A percentile compares a stretch with the other conserved stretches of the same genome.
These are phyloP conservation scores for Xylaria sp. DNA, from an alignment of 2,329 filamentous ascomycete species.

Conservation along the genomic window DNA sequence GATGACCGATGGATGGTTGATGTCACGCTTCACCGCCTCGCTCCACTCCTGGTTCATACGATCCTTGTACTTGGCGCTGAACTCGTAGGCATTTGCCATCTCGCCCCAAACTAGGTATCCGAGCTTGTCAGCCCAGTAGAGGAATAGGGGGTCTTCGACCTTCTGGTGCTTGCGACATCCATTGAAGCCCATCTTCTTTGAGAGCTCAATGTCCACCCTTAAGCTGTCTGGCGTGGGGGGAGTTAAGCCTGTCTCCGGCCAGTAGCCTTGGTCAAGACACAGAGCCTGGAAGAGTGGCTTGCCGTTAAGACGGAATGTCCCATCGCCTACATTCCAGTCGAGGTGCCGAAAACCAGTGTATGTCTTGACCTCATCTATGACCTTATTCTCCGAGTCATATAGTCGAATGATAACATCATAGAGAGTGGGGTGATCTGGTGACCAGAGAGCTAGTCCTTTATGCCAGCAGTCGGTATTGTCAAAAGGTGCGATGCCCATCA, in stretches of 20 bases:
- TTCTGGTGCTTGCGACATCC: slow-evolving; percentile 62
- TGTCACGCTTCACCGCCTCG: slow-evolving; percentile 56
- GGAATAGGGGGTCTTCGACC: slow-evolving; percentile 55
- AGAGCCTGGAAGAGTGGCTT: slow-evolving; percentile 56
- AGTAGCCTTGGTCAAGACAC: slow-evolving; percentile 58
- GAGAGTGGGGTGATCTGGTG: slow-evolving; percentile 51
- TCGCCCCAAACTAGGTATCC: slow-evolving; percentile 61
- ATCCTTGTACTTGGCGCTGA: slow-evolving; percentile 51
- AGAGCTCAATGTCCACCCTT: slow-evolving; percentile 48
- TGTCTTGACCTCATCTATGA: slow-evolving; percentile 53
- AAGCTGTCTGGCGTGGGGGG: slow-evolving; percentile 45
- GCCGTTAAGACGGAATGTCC: slow-evolving; percentile 55
- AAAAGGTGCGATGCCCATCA: slow-evolving; percentile 33
- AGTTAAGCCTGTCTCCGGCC: slow-evolving; percentile 56
- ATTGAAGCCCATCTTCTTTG: slow-evolving; percentile 59
- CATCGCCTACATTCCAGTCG: slow-evolving; percentile 53
- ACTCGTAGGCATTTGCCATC: slow-evolving; percentile 61
- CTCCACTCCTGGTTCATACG: slow-evolving; percentile 61
- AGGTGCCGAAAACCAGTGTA: slow-evolving; percentile 57
- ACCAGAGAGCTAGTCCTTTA: slow-evolving; percentile 57
- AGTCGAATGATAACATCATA: slow-evolving; percentile 53
- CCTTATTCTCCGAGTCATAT: slow-evolving; percentile 36
- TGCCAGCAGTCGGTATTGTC: slow-evolving; percentile 41
- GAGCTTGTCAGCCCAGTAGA: slow-evolving; percentile 56
- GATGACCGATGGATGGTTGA: slow-evolving; percentile 60